These are phyloP conservation scores for Grosmannia huntii DNA, from an alignment of 2,329 filamentous ascomycete species.

Conservation along the genomic window DNA sequence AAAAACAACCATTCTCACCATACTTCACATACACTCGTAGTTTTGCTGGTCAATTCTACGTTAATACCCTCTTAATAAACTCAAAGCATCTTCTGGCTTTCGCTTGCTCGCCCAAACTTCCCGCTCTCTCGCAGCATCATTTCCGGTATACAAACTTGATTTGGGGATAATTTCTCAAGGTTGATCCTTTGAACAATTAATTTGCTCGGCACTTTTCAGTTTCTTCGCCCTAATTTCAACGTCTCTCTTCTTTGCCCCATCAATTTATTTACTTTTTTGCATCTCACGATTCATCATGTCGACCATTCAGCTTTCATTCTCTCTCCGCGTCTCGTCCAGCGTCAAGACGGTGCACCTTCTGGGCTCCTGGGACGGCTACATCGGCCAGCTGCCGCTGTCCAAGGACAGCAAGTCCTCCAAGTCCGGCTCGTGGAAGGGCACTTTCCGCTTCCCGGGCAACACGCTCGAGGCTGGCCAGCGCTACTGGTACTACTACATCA, in stretches of 20 bases:
- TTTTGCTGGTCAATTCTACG: conserved; percentile 11
- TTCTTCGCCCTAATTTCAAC: conserved; percentile 12
- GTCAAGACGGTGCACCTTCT: conserved; percentile 97
- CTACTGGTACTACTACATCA: conserved; percentile 99
- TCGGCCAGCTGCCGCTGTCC: conserved; percentile 84
- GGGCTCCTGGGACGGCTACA: conserved; percentile 97
- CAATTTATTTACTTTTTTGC: conserved; percentile 18
- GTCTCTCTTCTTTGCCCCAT: neutral
- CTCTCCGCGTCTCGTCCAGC: conserved; percentile 87
- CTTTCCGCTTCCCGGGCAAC: conserved; percentile 84
- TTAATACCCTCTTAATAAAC: conserved; percentile 29
- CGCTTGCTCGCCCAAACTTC: conserved; percentile 34
- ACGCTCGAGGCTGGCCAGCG: conserved; percentile 79
- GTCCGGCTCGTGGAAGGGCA: conserved; percentile 86
- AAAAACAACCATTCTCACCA: conserved; percentile 15
- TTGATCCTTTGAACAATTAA: conserved; percentile 23
- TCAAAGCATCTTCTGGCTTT: conserved; percentile 33
- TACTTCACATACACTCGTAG: conserved; percentile 6
- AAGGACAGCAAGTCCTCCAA: conserved; percentile 75
- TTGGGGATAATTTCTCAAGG: neutral
- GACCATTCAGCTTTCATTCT: conserved; percentile 86
- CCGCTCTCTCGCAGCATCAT: neutral
- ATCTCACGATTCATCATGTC: conserved; percentile 50
- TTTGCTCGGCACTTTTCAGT: conserved; percentile 11
- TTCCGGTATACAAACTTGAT: neutral